Evolutionary conservation across 2,329 filamentous ascomycete genomes (phyloP), one percentile per base, ranked within the genome.

Genomic region (Ampelomyces quisqualis): DNA sequence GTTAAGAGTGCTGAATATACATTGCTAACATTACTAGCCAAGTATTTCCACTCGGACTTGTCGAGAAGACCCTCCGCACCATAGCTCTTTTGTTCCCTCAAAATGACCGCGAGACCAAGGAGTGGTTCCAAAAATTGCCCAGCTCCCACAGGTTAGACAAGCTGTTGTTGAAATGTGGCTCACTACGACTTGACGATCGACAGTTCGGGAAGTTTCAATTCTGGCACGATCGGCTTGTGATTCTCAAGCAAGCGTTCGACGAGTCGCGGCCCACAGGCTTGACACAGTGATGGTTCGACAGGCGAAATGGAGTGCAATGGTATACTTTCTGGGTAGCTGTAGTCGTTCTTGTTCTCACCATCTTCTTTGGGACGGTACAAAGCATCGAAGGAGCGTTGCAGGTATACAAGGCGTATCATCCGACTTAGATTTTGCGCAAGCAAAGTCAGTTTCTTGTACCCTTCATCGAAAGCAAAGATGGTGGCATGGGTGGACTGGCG

Each of bases 161-260:
- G n/a, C n/a, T n/a, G n/a, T n/a, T n/a, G n/a, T n/a, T n/a, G n/a
- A n/a, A n/a, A n/a, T n/a, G n/a, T n/a, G n/a, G n/a, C n/a, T n/a
- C 34, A 21, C 29, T 34, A 24, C 7, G 22, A 17, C 18, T 26
- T n/a, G n/a, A n/a, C 7, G 21, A 35, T 15, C 29, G 17, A 7
- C 29, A 18, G 13, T 7, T 31, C 14, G 29, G n/a, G 18, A 15
- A 24, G 10, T 35, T 24, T 13, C 10, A 24, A 31, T 40, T 31
- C 30, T 44, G 33, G 40, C 40, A 40, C 21, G 34, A 44, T 7
- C 38, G 43, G n/a, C 11, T 40, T 5, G 33, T 38, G 2, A 65
- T 70, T 2, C 46, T 76, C 1, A 73, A 74, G 50, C 63, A 4
- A 71, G 70, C 29, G 68, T 75, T 44, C 63, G 74, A 38, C 47